phyloP scores from a whole-genome alignment of 108 stramenopile species.

The Licmophora abbreviata region DNA sequence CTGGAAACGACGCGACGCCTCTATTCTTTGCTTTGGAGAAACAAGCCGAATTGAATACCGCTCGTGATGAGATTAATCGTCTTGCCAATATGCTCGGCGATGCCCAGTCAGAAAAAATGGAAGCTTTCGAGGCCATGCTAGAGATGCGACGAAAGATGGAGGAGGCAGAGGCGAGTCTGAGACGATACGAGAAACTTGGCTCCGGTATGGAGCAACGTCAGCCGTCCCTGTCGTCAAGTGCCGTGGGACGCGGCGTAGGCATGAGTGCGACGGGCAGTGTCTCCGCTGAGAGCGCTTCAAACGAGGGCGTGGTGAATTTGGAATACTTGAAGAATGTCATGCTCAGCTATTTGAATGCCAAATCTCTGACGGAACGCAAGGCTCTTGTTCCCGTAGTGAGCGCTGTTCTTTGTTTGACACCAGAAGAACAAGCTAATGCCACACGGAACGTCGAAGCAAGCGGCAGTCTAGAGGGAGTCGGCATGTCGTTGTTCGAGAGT shows the following conservation, averaged over 20 bases:
- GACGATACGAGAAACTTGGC: conserved; percentile 54
- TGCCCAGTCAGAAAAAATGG: conserved; percentile 59
- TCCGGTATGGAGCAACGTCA: not conserved
- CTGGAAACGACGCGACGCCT: conserved; percentile 34
- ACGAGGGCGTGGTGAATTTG: conserved; percentile 51
- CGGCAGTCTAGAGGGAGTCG: conserved; percentile 38
- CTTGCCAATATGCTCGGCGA: conserved; percentile 71
- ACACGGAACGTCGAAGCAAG: conserved; percentile 43
- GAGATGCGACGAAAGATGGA: conserved; percentile 62
- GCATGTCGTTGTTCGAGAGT: conserved; percentile 41
- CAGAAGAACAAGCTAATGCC: conserved; percentile 59
- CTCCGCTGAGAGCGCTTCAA: conserved; percentile 4
- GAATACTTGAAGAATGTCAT: conserved; percentile 88
- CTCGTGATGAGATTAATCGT: conserved; percentile 75
- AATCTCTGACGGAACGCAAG: conserved; percentile 50
- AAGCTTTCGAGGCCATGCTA: conserved; percentile 67
- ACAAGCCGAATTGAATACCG: conserved; percentile 79
- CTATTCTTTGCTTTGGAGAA: conserved; percentile 87
- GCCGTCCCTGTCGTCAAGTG: conserved; percentile 2
- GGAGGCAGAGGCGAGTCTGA: conserved; percentile 50
- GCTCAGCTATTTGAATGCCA: conserved; percentile 73
- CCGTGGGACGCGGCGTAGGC: not conserved
- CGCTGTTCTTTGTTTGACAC: conserved; percentile 75
- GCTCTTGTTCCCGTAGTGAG: conserved; percentile 71
- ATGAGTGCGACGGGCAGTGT: not conserved